Base-by-base conservation (phyloP, 2,329 filamentous ascomycete species). In the Coniochaeta prunicola region DNA sequence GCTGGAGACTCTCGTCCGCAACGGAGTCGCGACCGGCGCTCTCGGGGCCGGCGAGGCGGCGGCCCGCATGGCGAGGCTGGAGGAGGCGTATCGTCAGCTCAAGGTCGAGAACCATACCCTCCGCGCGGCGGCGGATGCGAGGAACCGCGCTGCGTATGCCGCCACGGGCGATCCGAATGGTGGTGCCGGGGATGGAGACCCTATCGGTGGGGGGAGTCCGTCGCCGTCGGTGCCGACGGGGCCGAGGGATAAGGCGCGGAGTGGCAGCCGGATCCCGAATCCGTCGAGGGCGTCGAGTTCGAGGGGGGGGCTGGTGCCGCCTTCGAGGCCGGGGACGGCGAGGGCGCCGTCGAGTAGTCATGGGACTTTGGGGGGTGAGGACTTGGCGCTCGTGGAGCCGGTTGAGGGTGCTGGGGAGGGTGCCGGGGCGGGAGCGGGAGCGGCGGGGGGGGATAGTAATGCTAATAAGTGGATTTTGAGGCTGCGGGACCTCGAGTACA, bases 391-490 rank as follows among this genome's bases (percentile, higher is more conserved):
- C 55, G 59, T 63, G 2, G 63, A 63, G 21, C 21, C 36, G 31
- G 57, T 40, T 57, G 57, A 36, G 53, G 57, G n/a, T n/a, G n/a
- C n/a, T n/a, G n/a, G n/a, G n/a, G n/a, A n/a, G n/a, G n/a, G n/a
- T n/a, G n/a, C n/a, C n/a, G n/a, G n/a, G n/a, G n/a, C n/a, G n/a
- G n/a, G n/a, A n/a, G n/a, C n/a, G n/a, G n/a, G n/a, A n/a, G n/a
- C n/a, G n/a, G n/a, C n/a, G n/a, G n/a, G n/a, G n/a, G n/a, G n/a
- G n/a, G n/a, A n/a, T n/a, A n/a, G n/a, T n/a, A n/a, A n/a, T n/a
- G n/a, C n/a, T 65, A 87, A 90, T 64, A 85, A 89, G 64, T 96
- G 91, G 91, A 86, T 96, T 63, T 84, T 96, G 63, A 79, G 94
- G 7, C 79, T 97, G 34, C 86, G 91, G 59, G 92, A 97, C 69